Evolutionary conservation across 768 basidiomycete species (phyloP).

Genomic region (Termitomyces sp.): DNA sequence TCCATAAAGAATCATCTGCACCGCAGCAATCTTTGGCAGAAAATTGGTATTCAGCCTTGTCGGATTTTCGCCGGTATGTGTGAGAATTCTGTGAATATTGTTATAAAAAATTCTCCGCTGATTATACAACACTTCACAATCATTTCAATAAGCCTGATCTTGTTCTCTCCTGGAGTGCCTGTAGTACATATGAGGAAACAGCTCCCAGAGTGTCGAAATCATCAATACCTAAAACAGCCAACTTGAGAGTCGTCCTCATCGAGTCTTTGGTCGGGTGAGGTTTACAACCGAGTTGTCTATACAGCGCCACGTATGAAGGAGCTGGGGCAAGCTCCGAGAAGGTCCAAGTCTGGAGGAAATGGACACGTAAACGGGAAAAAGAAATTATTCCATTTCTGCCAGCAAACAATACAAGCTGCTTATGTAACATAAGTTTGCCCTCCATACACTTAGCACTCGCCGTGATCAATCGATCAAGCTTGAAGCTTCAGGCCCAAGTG

Average conservation of each 20-base stretch:
- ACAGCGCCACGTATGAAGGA: too few species aligned
- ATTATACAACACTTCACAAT: neutral
- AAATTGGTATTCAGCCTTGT: neutral
- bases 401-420: too few species aligned
- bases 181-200: neutral
- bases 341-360: too few species aligned
- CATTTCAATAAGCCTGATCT: neutral
- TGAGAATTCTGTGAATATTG: neutral
- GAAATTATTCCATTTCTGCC: too few species aligned
- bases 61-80: neutral
- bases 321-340: too few species aligned
- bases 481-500: too few species aligned
- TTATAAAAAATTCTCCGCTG: neutral
- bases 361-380: too few species aligned
- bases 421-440: too few species aligned
- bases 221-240: neutral
- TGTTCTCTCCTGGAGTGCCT: neutral
- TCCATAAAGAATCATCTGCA: neutral
- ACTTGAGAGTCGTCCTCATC: neutral
- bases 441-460: too few species aligned
- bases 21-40: neutral
- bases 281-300: too few species aligned
- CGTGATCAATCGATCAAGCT: too few species aligned
- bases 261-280: too few species aligned
- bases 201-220: neutral